Evolutionary conservation across 345 rosid genomes (phyloP), one percentile per base, ranked within the genome.

Genomic region (Populus euphratica): DNA sequence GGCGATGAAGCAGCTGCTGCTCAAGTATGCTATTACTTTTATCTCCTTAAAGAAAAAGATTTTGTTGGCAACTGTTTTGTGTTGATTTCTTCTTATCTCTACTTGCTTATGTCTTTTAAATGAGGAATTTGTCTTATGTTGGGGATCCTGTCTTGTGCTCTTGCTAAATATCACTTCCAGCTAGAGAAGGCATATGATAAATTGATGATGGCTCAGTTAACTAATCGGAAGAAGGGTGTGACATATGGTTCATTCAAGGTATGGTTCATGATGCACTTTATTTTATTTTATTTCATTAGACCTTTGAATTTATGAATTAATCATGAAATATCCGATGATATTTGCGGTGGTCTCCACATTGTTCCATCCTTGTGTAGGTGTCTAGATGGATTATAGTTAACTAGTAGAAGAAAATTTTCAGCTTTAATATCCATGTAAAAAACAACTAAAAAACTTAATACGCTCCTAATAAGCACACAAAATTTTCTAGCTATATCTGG

Each of bases 121-220:
- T 67, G 59, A 66, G 75, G 49, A 72, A 38, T 47, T 72, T 61
- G 69, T 21, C 69, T 68, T 72, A 61, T 66, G 29, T 41, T 81
- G 43, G 39, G 61, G n/a, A 39, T 63, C 63, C 76, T 64, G 64
- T 59, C 63, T 59, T 59, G 63, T 67, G 68, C 59, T 81, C 67
- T 80, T 54, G 71, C 0, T 36, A 25, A 81, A 49, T 68, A 5
- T 75, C 65, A 29, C 62, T 81, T 81, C 47, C 86, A 96, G 99
- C 91, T 96, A 78, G 99, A 94, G 88, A 92, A 91, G 86, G 98
- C 99, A 36, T 96, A 96, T 80, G 99, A 96, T 89, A 92, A 92
- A 83, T 87, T 96, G 82, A 96, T 96, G 92, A 92, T 92, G 93
- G 83, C 88, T 35, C 98, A 96, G 79, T 84, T 96, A 73, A 81